A percentile compares a stretch with the other conserved stretches of the same genome.
Evolutionary conservation across 768 basidiomycete species (phyloP).

Genomic region (Hypholoma fasciculare): DNA sequence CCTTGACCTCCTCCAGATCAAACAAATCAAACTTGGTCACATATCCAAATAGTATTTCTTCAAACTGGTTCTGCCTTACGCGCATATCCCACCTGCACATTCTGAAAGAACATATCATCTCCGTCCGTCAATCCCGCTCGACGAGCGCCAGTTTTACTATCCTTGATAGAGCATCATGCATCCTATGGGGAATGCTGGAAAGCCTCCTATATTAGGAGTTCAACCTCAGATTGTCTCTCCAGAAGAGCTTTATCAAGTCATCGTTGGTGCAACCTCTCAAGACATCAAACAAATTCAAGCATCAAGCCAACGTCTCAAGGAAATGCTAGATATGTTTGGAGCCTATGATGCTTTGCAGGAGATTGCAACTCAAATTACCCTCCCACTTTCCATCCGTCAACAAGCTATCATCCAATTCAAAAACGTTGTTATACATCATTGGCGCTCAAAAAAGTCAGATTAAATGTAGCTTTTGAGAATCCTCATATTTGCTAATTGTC

Average conservation of each 20-base stretch:
- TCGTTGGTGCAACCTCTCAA: slow-evolving; percentile 73
- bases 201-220: slow-evolving; percentile 28
- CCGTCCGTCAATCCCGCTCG: not conserved
- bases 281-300: slow-evolving; percentile 54
- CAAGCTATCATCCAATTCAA: slow-evolving; percentile 91
- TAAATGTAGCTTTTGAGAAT: slow-evolving; percentile 3
- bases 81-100: not conserved
- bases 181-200: slow-evolving; percentile 18
- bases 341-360: slow-evolving; percentile 71
- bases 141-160: not conserved
- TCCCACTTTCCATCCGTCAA: slow-evolving; percentile 70
- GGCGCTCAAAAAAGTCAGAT: slow-evolving; percentile 73
- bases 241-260: slow-evolving; percentile 65
- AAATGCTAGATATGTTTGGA: slow-evolving; percentile 67
- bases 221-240: slow-evolving; percentile 49
- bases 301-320: slow-evolving; percentile 61
- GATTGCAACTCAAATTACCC: slow-evolving; percentile 61
- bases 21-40: not conserved
- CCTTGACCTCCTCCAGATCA: not conserved
- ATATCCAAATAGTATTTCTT: not conserved
- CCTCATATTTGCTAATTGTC: slow-evolving; percentile 1
- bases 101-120: not conserved
- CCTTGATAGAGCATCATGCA: slow-evolving; percentile 24
- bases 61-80: not conserved
- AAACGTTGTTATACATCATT: slow-evolving; percentile 71